Evolutionary conservation across 2,329 filamentous ascomycete species (phyloP).

Genomic region (Bipolaris oryzae): DNA sequence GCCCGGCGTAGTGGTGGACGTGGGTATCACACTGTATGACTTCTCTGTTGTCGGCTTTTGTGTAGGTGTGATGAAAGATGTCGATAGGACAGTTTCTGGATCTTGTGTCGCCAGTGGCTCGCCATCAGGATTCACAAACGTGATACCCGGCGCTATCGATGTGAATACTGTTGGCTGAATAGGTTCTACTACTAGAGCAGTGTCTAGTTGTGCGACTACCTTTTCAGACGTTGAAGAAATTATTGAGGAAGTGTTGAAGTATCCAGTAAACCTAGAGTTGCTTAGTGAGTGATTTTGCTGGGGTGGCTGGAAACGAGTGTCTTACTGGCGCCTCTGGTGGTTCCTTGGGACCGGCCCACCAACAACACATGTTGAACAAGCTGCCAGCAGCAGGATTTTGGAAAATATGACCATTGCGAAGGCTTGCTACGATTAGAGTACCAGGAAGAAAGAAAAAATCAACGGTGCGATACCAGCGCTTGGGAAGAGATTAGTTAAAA

Average conservation of each 20-base stretch:
- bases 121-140: constrained; percentile 41
- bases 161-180: constrained; percentile 39
- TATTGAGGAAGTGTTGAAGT: constrained; percentile 29
- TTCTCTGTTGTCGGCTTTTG: constrained; percentile 18
- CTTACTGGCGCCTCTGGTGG: constrained; percentile 39
- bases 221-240: constrained; percentile 13
- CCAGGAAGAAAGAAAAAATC: constrained; percentile 12
- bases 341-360: constrained; percentile 44
- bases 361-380: constrained; percentile 34
- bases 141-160: constrained; percentile 36
- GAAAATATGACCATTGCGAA: constrained; percentile 35
- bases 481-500: constrained; percentile 3
- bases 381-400: constrained; percentile 47
- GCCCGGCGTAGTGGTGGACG: constrained; percentile 9
- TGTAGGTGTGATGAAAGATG: constrained; percentile 38
- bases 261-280: constrained; percentile 32
- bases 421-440: constrained; percentile 29
- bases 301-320: neutral
- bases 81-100: constrained; percentile 38
- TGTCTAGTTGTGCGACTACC: constrained; percentile 33
- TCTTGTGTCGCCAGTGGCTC: constrained; percentile 40
- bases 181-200: constrained; percentile 43
- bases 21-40: constrained; percentile 18
- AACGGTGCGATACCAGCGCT: constrained; percentile 19
- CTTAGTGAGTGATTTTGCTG: constrained; percentile 15